A percentile compares a stretch with the other conserved stretches of the same genome.
phyloP scores from a whole-genome alignment of 768 basidiomycete species.

The Cubamyces sp. region DNA sequence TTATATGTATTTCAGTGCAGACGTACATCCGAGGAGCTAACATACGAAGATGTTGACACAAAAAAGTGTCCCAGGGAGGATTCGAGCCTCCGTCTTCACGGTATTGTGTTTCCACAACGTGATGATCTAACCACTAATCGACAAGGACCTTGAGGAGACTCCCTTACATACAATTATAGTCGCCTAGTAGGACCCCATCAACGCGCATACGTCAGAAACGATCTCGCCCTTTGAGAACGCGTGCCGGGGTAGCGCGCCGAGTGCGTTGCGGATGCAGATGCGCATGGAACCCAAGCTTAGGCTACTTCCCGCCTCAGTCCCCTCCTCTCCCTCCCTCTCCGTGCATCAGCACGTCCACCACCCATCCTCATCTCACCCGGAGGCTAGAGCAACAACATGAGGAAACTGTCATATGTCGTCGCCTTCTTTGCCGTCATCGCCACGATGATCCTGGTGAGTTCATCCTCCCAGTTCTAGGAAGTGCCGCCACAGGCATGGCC shows the following conservation, averaged over 20 bases:
- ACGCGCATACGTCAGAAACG: slow-evolving; percentile 1
- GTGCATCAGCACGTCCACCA: slow-evolving; percentile 4
- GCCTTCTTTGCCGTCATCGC: slow-evolving; percentile 60
- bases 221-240: slow-evolving; percentile 7
- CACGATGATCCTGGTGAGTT: slow-evolving; percentile 56
- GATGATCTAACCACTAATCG: slow-evolving; percentile 23
- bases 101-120: slow-evolving; percentile 11
- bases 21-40: too few species aligned
- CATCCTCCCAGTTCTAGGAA: neutral
- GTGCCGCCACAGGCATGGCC: neutral
- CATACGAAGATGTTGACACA: neutral
- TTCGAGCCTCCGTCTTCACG: slow-evolving; percentile 22
- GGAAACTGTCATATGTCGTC: slow-evolving; percentile 70
- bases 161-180: neutral
- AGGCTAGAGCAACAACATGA: slow-evolving; percentile 44
- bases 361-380: neutral
- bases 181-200: neutral
- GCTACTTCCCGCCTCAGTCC: neutral
- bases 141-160: slow-evolving; percentile 5
- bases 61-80: slow-evolving; percentile 21
- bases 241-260: slow-evolving; percentile 12
- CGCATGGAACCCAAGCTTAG: neutral
- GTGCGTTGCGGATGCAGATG: slow-evolving; percentile 14
- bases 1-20: too few species aligned
- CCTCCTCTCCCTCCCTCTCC: neutral